Conservation (phyloP, 2,329 filamentous ascomycete genomes). For the Xylaria sp. region DNA sequence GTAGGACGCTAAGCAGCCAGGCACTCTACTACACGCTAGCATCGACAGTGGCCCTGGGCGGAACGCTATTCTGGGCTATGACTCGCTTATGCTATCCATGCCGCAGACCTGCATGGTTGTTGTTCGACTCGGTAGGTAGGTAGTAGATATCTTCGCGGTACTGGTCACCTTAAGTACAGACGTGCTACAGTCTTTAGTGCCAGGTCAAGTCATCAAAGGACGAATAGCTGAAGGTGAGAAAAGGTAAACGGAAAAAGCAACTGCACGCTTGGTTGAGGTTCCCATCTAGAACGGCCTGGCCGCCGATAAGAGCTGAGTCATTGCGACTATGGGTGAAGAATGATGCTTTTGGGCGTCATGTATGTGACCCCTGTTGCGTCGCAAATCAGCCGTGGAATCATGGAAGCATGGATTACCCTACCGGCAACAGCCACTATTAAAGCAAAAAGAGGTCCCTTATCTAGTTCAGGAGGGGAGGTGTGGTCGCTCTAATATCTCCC, state of each 20-base stretch:
- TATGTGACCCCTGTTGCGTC: slow-evolving; percentile 4
- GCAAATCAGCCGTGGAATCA: background rate
- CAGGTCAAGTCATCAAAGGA: background rate
- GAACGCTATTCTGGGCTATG: slow-evolving; percentile 16
- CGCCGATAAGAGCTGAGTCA: slow-evolving; percentile 5
- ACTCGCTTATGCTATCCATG: slow-evolving; percentile 23
- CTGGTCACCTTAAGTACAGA: too few relatives aligned
- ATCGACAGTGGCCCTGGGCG: background rate
- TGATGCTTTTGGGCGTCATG: slow-evolving; percentile 12
- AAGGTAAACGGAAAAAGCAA: slow-evolving; percentile 13
- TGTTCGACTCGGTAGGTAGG: too few relatives aligned
- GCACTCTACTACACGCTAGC: background rate
- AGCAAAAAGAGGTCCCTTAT: background rate
- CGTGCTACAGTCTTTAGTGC: background rate
- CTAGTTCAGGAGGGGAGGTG: too few relatives aligned
- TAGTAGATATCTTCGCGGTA: too few relatives aligned
- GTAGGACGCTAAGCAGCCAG: background rate
- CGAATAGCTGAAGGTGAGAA: background rate
- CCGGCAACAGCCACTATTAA: background rate
- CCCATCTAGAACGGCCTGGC: background rate
- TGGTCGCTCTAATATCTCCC: background rate
- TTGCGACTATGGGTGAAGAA: background rate
- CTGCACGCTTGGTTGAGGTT: background rate
- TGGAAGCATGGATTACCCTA: background rate
- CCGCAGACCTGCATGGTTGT: slow-evolving; percentile 16